Base-by-base conservation (phyloP, 805 yeast species). In the Lachancea fermentati region DNA sequence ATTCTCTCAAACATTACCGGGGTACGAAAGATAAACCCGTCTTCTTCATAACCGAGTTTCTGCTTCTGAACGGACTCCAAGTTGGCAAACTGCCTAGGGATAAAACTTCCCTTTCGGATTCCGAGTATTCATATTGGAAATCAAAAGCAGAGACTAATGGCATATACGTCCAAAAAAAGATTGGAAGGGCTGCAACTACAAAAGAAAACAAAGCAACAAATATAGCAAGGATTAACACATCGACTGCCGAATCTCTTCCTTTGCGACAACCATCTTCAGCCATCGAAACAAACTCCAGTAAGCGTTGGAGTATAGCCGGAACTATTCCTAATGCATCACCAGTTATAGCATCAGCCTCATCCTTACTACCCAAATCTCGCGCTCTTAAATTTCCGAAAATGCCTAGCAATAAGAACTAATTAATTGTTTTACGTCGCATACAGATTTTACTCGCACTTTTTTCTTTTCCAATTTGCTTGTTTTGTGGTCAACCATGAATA, bases 81-180 rank as follows among this genome's bases (percentile, higher is more conserved):
- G 63, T 73, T 6, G 77, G 76, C 5, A 54, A 40, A 8, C 17
- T 52, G 11, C 57, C 57, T n/a, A 34, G 28, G 12, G 47, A 46
- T 16, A 34, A 38, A 5, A 47, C 72, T 8, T 67, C 67, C 0
- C 58, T 76, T 30, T 58, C 72, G 5, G 61, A 62, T 1, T 67
- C 62, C 4, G 86, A 84, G n/a, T 49, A 54, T 13, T 52, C 52
- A 4, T 82, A 76, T 52, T 81, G 86, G 85, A 65, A 65, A 25
- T 44, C 56, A 4, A 71, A 69, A 45, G 57, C 68, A 17, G 65
- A 68, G 3, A 52, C 49, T 3, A 49, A 49, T 25, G 58, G 50
- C 5, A 41, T 37, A 8, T 35, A 40, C 32, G 22, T 13, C 13
- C 11, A 14, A 15, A 19, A 17, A 29, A 19, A 39, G 3, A 19